Evolutionary conservation across 495 filamentous ascomycete genomes (phyloP), one percentile per base, ranked within the genome.

Genomic region (Aspergillus conjunctus): DNA sequence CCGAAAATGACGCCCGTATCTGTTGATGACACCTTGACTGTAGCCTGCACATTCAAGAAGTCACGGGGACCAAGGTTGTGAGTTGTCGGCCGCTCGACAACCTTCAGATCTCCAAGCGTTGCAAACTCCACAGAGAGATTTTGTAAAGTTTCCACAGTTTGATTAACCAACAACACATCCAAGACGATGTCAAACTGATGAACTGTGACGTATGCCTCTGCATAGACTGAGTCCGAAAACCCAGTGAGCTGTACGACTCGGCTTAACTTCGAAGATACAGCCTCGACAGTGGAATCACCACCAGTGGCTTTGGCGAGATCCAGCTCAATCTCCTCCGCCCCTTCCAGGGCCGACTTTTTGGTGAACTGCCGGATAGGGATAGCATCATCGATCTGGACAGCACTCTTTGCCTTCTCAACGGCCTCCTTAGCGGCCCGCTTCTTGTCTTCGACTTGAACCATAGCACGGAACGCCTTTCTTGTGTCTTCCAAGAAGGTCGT

Each of bases 1-100:
- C 95, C 95, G 69, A 99, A 99, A 66, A 99, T 99, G 61, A 99
- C 95, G 61, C 95, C 95, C 1, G 95, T 98, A 73, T 99, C 95
- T 9, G 95, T 99, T 26, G 92, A 97, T 14, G 91, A 95, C 18
- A 99, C 95, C 81, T 97, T 98, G 82, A 99, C 93, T n/a, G 94
- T 98, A 70, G 90, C 91, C 76, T 98, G 94, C 21, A 98, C 91
- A 69, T 97, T 97, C 76, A 92, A 85, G 84, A 99, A 99, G 68
- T 97, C 93, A 68, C 95, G 92, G 5, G 93, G 91, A 15, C 86
- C 92, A 4, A 99, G 83, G 71, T 97, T 98, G 73, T 98, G 93
- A 11, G 92, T 97, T 1, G 92, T 93, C 41, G 95, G 95, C 33
- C 92, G 85, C 77, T 98, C 95, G 17, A 99, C 93, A 52, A 99